Evolutionary conservation across 78 protist genomes (phyloP).

Genomic region (Pelomyxa schiedti): DNA sequence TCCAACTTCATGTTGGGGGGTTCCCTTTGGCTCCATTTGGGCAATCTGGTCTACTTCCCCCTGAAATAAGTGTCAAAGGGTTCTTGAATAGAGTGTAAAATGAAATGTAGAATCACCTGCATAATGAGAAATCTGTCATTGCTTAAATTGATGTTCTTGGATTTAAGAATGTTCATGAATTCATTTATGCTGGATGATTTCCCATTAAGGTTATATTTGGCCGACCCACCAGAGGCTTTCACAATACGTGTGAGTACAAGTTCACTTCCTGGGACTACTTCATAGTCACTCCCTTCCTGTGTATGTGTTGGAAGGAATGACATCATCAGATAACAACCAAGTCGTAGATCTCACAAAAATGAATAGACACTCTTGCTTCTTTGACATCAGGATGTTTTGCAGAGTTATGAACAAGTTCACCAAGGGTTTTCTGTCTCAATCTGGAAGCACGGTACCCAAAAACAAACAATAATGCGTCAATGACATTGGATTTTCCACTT

Average conservation of each 20-base stretch:
- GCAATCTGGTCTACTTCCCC: constrained; percentile 98
- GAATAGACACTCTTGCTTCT: constrained; percentile 76
- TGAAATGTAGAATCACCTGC: constrained; percentile 53
- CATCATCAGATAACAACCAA: constrained; percentile 18
- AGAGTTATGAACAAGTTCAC: constrained; percentile 95
- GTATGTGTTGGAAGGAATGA: background rate
- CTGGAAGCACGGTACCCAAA: constrained; percentile 90
- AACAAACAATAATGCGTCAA: constrained; percentile 97
- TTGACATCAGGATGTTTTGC: constrained; percentile 37
- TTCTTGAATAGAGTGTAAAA: background rate
- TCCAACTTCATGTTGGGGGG: constrained; percentile 75
- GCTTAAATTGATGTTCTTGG: constrained; percentile 89
- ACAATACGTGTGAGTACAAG: constrained; percentile 78
- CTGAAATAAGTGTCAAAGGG: constrained; percentile 1
- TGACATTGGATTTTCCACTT: constrained; percentile 98
- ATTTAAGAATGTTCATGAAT: constrained; percentile 51
- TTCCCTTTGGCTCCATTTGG: constrained; percentile 97
- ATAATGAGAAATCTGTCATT: constrained; percentile 98
- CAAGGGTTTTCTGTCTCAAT: constrained; percentile 91
- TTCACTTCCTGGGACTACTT: constrained; percentile 57
- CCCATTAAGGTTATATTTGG: constrained; percentile 70
- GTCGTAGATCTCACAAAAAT: constrained; percentile 87
- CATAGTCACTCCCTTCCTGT: constrained; percentile 35
- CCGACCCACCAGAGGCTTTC: background rate
- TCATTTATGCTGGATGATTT: constrained; percentile 19